Conservation (phyloP, 176 grass and related monocot genomes). For the Triticum turgidum region DNA sequence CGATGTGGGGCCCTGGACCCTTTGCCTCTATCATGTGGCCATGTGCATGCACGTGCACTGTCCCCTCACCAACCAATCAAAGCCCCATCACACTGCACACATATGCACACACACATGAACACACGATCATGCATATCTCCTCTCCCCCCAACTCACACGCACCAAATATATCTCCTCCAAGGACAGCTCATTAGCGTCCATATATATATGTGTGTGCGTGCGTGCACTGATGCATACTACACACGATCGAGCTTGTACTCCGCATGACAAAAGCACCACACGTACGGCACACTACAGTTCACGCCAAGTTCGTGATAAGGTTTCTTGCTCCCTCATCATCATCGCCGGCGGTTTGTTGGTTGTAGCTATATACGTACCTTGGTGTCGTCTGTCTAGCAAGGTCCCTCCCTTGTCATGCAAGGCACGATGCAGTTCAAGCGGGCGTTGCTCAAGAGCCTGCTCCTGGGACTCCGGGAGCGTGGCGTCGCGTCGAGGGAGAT, state of each 20-base stretch:
- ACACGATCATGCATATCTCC: neutral
- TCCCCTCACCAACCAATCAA: neutral
- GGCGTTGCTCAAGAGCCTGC: slow-evolving; percentile 49
- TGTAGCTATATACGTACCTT: neutral
- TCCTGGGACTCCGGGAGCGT: slow-evolving; percentile 40
- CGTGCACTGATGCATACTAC: neutral
- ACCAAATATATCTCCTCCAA: neutral
- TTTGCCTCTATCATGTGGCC: too few species aligned
- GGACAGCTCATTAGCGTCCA: neutral
- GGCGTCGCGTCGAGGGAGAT: slow-evolving; percentile 37
- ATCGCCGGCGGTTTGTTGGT: neutral
- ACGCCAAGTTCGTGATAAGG: neutral
- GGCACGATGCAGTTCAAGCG: slow-evolving; percentile 44
- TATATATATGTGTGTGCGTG: neutral
- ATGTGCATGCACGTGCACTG: neutral
- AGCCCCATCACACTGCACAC: neutral
- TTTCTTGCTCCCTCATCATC: neutral
- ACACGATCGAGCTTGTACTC: too few species aligned
- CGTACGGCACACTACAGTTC: neutral
- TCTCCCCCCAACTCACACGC: neutral
- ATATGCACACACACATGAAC: neutral
- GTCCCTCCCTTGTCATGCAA: slow-evolving; percentile 26
- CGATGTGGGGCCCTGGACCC: too few species aligned
- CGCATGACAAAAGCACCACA: neutral
- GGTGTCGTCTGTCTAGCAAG: neutral